A percentile compares a stretch with the other conserved stretches of the same genome.
Evolutionary conservation across 2,329 filamentous ascomycete genomes (phyloP).

Genomic region (Fusarium sp.): DNA sequence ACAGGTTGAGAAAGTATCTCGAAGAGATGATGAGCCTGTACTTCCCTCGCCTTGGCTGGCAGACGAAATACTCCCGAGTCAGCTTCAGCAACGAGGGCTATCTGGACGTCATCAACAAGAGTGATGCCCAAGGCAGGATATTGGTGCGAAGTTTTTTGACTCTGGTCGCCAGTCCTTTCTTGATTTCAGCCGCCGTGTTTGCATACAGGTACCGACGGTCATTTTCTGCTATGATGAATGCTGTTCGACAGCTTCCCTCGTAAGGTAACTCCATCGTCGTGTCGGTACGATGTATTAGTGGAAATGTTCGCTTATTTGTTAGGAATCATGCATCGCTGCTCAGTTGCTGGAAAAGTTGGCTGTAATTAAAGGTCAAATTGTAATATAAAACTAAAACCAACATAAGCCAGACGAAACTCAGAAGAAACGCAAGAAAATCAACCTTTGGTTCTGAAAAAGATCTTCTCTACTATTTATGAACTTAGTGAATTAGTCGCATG

Average conservation of each 20-base stretch:
- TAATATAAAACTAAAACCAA: slow-evolving; percentile 9
- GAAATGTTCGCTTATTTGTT: neutral
- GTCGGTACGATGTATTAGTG: neutral
- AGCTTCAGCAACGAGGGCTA: slow-evolving; percentile 95
- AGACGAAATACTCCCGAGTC: slow-evolving; percentile 90
- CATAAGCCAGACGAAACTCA: neutral
- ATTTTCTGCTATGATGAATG: slow-evolving; percentile 31
- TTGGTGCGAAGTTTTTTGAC: slow-evolving; percentile 57
- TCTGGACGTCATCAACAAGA: slow-evolving; percentile 77
- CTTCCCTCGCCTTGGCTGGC: slow-evolving; percentile 81
- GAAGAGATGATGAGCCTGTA: slow-evolving; percentile 84
- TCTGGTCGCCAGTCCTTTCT: slow-evolving; percentile 46
- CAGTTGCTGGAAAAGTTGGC: slow-evolving; percentile 3
- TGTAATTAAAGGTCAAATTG: neutral
- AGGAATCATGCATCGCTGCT: neutral
- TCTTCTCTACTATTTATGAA: neutral
- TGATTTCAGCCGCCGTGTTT: slow-evolving; percentile 36
- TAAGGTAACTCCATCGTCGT: neutral
- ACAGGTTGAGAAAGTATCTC: slow-evolving; percentile 81
- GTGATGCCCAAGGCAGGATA: slow-evolving; percentile 72
- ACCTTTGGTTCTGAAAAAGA: neutral
- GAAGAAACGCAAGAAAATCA: neutral
- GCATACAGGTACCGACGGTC: slow-evolving; percentile 41
- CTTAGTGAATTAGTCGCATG: neutral
- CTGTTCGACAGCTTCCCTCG: slow-evolving; percentile 18